phyloP scores from a whole-genome alignment of 106 monocot species.

The Xerophyta viscosa region DNA sequence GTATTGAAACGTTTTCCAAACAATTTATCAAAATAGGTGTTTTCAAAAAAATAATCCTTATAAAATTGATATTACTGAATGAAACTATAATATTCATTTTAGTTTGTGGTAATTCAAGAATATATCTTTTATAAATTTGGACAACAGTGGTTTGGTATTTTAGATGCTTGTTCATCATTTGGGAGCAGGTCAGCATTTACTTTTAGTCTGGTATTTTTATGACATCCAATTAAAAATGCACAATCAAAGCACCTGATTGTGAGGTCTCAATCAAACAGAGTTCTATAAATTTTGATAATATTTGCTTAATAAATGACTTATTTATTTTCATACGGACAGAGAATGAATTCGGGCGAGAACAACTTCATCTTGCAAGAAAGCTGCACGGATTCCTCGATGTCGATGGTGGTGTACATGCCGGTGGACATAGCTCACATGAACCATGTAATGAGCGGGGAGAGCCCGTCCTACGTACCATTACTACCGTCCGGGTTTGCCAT shows the following conservation, averaged over 20 bases:
- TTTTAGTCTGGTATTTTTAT: not conserved
- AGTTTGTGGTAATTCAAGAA: not conserved
- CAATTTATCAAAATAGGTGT: no score
- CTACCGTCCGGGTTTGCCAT: constrained; percentile 84
- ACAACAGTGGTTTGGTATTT: not conserved
- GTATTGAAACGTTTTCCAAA: no score
- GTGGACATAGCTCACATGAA: constrained; percentile 58
- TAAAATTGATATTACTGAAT: not conserved
- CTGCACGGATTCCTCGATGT: constrained; percentile 69
- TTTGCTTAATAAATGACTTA: not conserved
- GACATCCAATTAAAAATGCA: not conserved
- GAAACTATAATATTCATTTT: not conserved
- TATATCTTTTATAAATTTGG: not conserved
- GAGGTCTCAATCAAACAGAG: not conserved
- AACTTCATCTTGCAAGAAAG: constrained; percentile 90
- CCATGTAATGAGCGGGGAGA: constrained; percentile 74
- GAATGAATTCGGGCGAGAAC: constrained; percentile 45
- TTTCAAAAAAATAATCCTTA: not conserved
- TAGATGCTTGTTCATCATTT: not conserved
- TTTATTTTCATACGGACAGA: not conserved
- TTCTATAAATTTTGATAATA: not conserved
- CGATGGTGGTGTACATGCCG: constrained; percentile 74
- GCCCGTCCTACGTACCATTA: constrained; percentile 61
- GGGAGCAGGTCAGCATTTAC: not conserved
- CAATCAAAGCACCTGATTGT: not conserved